phyloP scores from a whole-genome alignment of 2,329 filamentous ascomycete species.

The Xylaria sp. region DNA sequence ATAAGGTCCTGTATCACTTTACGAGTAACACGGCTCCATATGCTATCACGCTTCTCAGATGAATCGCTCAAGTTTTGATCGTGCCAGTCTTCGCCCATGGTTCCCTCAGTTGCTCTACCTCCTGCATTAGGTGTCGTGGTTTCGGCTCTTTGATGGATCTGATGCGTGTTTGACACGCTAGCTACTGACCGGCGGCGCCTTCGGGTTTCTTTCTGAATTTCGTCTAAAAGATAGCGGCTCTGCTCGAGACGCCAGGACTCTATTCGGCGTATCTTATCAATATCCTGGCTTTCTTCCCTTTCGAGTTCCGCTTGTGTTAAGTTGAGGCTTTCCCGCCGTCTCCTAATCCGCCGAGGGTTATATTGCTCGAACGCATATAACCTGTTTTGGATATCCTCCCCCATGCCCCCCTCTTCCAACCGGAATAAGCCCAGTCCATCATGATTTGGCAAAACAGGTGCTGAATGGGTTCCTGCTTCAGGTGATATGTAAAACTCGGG shows the following conservation, averaged over 20 bases:
- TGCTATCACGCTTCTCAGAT: slow-evolving; percentile 67
- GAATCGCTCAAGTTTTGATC: slow-evolving; percentile 59
- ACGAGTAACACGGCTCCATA: slow-evolving; percentile 84
- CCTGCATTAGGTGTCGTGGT: slow-evolving; percentile 46
- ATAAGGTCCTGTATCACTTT: slow-evolving; percentile 90
- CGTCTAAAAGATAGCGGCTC: slow-evolving; percentile 83
- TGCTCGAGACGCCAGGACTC: slow-evolving; percentile 94
- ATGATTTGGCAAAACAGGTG: slow-evolving; percentile 85
- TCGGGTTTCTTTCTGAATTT: slow-evolving; percentile 87
- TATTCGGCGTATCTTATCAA: slow-evolving; percentile 83
- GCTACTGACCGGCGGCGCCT: slow-evolving; percentile 64
- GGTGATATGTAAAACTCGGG: slow-evolving; percentile 55
- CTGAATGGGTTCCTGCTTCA: too few species aligned
- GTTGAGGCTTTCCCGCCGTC: slow-evolving; percentile 64
- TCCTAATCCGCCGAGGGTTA: slow-evolving; percentile 75
- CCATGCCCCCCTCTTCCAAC: slow-evolving; percentile 65
- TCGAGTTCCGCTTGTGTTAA: slow-evolving; percentile 62
- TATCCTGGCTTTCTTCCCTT: slow-evolving; percentile 67
- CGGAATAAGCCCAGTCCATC: slow-evolving; percentile 91
- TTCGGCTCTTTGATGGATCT: slow-evolving; percentile 47
- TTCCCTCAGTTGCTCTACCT: slow-evolving; percentile 51
- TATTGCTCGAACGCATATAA: slow-evolving; percentile 89
- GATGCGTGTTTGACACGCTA: slow-evolving; percentile 35
- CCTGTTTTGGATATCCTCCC: slow-evolving; percentile 77
- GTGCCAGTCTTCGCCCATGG: slow-evolving; percentile 60